These are phyloP conservation scores for Rosa rugosa DNA, from an alignment of 306 rosid species.

Conservation along the genomic window DNA sequence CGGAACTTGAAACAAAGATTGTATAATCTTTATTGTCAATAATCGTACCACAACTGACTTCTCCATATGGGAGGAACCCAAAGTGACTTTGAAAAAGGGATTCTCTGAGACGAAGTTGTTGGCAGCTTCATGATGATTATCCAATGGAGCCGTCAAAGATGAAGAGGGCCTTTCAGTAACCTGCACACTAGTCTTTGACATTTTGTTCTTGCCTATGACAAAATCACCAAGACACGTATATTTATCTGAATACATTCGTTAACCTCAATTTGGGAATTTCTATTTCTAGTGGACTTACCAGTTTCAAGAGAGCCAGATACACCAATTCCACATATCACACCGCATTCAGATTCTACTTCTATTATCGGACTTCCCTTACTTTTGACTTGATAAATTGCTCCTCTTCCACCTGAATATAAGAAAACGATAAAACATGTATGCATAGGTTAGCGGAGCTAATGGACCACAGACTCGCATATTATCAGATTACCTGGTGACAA, in stretches of 20 bases:
- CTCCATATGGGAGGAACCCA: not conserved
- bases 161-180: not conserved
- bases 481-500: not conserved
- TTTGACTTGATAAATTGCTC: not conserved
- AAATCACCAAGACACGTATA: not conserved
- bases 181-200: not conserved
- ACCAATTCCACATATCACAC: not conserved
- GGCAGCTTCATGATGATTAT: conserved; percentile 11
- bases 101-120: not conserved
- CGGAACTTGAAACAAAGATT: not conserved
- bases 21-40: not conserved
- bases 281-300: not conserved
- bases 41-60: not conserved
- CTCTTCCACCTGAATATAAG: not conserved
- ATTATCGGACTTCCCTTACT: not conserved
- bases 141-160: not conserved
- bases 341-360: not conserved
- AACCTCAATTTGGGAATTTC: not conserved
- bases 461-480: not conserved
- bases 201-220: not conserved
- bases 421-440: not conserved
- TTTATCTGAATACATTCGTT: not conserved
- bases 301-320: not conserved
- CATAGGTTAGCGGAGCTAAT: not conserved
- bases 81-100: conserved; percentile 13